phyloP scores from a whole-genome alignment of 1,284 basidiomycete genomes.

The Ceratobasidium sp. region DNA sequence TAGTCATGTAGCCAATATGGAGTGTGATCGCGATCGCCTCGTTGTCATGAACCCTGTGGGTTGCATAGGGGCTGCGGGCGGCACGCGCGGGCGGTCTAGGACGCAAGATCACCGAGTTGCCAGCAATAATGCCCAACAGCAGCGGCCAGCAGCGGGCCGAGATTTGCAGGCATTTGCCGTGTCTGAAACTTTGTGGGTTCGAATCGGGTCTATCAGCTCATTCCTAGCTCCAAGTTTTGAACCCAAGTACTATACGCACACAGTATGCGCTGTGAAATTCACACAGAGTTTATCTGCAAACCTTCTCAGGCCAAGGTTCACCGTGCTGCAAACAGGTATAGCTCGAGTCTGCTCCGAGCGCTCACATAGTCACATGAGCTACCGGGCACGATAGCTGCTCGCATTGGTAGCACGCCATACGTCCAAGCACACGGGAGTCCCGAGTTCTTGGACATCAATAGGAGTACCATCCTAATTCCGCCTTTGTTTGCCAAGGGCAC shows the following conservation, averaged over 20 bases:
- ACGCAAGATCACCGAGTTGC: neutral
- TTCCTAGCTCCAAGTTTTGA: neutral
- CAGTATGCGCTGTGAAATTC: neutral
- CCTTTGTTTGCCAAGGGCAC: conserved; percentile 11
- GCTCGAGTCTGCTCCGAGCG: neutral
- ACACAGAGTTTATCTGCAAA: conserved; percentile 19
- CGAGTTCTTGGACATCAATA: neutral
- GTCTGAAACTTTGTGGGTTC: neutral
- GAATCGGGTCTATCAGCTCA: no score
- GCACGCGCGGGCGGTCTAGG: neutral
- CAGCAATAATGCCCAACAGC: neutral
- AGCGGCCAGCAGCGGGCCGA: neutral
- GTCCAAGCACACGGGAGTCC: neutral
- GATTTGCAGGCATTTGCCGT: neutral
- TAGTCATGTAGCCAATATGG: conserved; percentile 24
- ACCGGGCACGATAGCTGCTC: conserved; percentile 12
- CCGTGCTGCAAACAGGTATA: conserved; percentile 19
- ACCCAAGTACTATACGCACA: neutral
- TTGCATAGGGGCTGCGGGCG: neutral
- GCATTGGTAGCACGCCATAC: neutral
- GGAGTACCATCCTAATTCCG: conserved; percentile 33
- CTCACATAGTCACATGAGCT: conserved; percentile 1
- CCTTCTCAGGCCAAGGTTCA: conserved; percentile 34
- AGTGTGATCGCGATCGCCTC: conserved; percentile 25
- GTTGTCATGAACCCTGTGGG: conserved; percentile 25